Base-by-base conservation (phyloP, 1,284 basidiomycete species). In the Cryptococcus deneoformans region DNA sequence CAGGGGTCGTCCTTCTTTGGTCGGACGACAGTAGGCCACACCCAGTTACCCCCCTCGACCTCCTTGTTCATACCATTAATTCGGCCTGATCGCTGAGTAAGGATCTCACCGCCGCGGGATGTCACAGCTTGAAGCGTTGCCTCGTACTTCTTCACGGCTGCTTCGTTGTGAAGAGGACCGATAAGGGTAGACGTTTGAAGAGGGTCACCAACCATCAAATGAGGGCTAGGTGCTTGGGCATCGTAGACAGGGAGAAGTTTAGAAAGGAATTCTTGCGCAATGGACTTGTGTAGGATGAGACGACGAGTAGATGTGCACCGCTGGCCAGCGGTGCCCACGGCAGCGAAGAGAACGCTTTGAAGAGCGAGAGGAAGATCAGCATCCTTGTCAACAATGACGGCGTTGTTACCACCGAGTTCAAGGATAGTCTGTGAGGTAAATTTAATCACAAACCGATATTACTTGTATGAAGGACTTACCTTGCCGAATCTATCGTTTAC, bases 271-370 rank as follows among this genome's bases (percentile, higher is more conserved):
- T 84, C 79, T 39, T 83, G 72, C 0, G 91, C 87, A 64, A 98
- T 86, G 58, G 84, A 79, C 46, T 85, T 85, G 76, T 98, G 94
- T 56, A 97, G 82, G 77, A 91, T 90, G 11, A 97, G 83, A 55
- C 94, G 83, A 53, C 94, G 85, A 1, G 93, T 97, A 20, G 92
- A 88, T 1, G 94, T 97, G 80, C 94, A 98, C 50, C 94, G 84
- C 75, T 97, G 94, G 24, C 94, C 94, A 38, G 91, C 89, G 45
- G 94, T 97, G 46, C 94, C 94, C 50, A 96, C 87, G 34, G 93
- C 91, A 39, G 92, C 91, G 80, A 98, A 97, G 75, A 93, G 90
- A 20, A 94, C 46, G 12, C 66, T 72, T 60, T 90, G 89, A 14
- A 97, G 84, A 36, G 94, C 93, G 62, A 95, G 83, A 16, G 85